These are phyloP conservation scores for Schizosaccharomyces lindneri DNA, from an alignment of 805 yeast genomes.

Conservation along the genomic window DNA sequence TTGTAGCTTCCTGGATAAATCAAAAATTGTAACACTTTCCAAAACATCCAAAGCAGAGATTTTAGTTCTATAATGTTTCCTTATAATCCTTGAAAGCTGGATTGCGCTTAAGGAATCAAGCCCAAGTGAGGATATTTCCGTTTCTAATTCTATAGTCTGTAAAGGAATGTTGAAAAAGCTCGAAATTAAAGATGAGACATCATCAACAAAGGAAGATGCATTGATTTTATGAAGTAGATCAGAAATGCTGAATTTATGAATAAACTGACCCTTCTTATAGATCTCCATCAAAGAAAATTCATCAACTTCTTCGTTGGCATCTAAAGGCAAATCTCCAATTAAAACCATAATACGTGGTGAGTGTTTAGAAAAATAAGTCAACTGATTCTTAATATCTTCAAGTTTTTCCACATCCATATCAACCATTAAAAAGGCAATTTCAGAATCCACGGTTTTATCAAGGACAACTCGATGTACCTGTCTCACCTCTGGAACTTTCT, in stretches of 20 bases:
- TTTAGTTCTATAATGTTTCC: not conserved
- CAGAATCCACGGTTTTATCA: too few species aligned
- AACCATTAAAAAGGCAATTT: too few species aligned
- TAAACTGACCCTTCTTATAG: not conserved
- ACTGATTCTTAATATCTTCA: not conserved
- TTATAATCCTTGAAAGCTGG: not conserved
- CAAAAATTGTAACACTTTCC: not conserved
- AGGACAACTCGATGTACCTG: too few species aligned
- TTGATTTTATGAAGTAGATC: not conserved
- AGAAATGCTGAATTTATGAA: not conserved
- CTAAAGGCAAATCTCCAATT: not conserved
- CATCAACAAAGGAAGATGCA: too few species aligned
- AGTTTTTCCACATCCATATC: too few species aligned
- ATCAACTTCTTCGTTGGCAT: not conserved
- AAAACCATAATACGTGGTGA: not conserved
- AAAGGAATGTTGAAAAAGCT: too few species aligned
- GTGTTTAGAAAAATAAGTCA: not conserved
- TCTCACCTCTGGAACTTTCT: too few species aligned
- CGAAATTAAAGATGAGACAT: too few species aligned
- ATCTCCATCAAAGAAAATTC: not conserved
- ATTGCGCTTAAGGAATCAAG: not conserved
- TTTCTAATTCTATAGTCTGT: not conserved
- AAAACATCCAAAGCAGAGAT: not conserved
- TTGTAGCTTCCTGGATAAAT: not conserved
- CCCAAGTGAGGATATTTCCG: not conserved